Conservation (phyloP, 148 eudicot genomes). For the Vaccinium darrowii region DNA sequence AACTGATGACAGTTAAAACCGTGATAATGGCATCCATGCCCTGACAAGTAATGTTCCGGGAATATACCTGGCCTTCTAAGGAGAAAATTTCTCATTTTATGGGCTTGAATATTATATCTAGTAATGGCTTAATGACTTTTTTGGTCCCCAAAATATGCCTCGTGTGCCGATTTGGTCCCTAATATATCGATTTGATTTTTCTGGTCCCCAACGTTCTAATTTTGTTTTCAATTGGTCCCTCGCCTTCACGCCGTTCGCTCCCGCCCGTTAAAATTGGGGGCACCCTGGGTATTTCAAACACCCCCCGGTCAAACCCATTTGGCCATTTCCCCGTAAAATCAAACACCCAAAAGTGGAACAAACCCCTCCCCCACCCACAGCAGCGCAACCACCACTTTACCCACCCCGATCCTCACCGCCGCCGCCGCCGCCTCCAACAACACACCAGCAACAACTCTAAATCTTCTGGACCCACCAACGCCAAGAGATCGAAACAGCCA, state of each 20-base stretch:
- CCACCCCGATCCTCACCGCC: conserved; percentile 48
- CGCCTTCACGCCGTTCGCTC: too few relatives aligned
- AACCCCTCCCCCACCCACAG: conserved; percentile 26
- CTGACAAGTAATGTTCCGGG: neutral
- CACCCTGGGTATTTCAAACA: too few relatives aligned
- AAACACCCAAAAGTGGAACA: conserved; percentile 29
- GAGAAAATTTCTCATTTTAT: neutral
- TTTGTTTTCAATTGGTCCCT: too few relatives aligned
- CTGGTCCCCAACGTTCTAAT: too few relatives aligned
- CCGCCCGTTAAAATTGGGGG: too few relatives aligned
- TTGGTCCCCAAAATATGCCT: too few relatives aligned
- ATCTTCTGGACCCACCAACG: conserved; percentile 84
- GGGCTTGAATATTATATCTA: neutral
- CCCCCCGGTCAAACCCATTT: neutral
- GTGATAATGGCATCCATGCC: neutral
- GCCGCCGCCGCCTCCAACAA: neutral
- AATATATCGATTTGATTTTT: too few relatives aligned
- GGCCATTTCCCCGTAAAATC: neutral
- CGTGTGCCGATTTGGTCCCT: too few relatives aligned
- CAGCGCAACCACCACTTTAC: conserved; percentile 22
- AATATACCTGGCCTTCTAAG: neutral
- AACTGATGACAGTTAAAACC: neutral
- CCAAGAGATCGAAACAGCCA: conserved; percentile 65
- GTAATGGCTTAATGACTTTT: neutral
- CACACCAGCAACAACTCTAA: conserved; percentile 74